Base-by-base conservation (phyloP, 345 rosid species). In the Linum lewisii region DNA sequence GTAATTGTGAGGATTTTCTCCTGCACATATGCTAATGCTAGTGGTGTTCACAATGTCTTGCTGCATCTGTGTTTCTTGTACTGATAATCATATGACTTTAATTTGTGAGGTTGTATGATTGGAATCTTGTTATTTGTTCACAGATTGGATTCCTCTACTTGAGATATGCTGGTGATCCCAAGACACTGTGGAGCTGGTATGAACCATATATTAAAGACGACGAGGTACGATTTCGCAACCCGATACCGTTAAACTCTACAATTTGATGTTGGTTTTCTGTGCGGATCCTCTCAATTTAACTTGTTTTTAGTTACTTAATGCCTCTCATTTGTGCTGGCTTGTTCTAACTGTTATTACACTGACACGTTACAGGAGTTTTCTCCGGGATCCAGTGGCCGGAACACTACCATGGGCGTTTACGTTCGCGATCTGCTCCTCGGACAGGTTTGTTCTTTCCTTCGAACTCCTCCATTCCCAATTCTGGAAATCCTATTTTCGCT, bases 401-500 rank as follows among this genome's bases (percentile, higher is more conserved):
- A 66, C 79, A 79, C 95, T 36, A 87, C 96, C 71, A 89, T 93
- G 92, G 99, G 99, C 61, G 85, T 77, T 10, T 93, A 93, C 54
- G 78, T 89, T 50, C 94, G 99, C 22, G 99, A 93, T 82, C 77
- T 93, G 75, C 91, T 93, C 59, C 97, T 93, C 49, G 97, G 99
- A 57, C 92, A 87, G 99, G 99, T 93, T 57, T 76, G 85, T 67
- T 50, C 59, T 16, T 51, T 59, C 54, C 32, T 13, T 51, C 36
- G 37, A 60, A 32, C 16, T 52, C 21, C 53, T 54, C 4, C 32
- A 51, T 29, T 44, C 20, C 38, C 34, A 29, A 47, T 38, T 65
- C n/a, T n/a, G n/a, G 13, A 57, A 51, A 37, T 21, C 54, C 19
- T 58, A 13, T 45, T 45, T 4, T 59, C 14, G 4, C 6, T 22